Conservation (phyloP, 164 flowering plant species). For the Aristolochia fimbriata region DNA sequence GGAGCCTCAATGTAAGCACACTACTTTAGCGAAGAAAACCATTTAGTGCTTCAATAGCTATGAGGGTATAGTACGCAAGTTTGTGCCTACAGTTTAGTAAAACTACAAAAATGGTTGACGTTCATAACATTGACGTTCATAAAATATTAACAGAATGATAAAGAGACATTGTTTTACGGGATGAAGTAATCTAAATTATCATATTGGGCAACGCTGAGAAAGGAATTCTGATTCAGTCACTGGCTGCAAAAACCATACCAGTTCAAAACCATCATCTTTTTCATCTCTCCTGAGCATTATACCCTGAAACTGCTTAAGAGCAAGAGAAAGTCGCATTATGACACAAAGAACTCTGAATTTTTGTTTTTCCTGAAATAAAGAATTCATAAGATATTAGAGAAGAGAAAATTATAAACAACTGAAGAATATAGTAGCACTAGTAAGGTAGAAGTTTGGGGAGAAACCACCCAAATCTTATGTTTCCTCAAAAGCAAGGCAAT, state of each 20-base stretch:
- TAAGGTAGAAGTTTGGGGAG: no score
- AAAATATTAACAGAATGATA: background rate
- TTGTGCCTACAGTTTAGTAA: background rate
- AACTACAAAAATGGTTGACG: background rate
- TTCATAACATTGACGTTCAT: background rate
- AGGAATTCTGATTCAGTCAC: background rate
- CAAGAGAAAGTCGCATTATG: constrained; percentile 36
- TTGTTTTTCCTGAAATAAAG: constrained; percentile 25
- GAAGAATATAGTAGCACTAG: no score
- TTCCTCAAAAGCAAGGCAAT: no score
- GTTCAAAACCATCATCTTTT: constrained; percentile 29
- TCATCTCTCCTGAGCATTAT: constrained; percentile 17
- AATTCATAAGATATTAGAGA: background rate
- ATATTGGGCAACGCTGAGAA: background rate
- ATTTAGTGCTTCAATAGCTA: no score
- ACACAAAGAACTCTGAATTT: constrained; percentile 50
- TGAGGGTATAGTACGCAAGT: no score
- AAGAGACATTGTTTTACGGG: background rate
- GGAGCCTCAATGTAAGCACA: no score
- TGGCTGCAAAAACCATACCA: constrained; percentile 23
- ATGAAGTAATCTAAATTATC: background rate
- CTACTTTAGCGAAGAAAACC: no score
- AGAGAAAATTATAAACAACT: no score
- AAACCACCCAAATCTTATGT: no score
- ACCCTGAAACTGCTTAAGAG: constrained; percentile 23